Evolutionary conservation across 2,329 filamentous ascomycete species (phyloP), one percentile per base, ranked within the genome.

Genomic region (Falciphora oryzae): DNA sequence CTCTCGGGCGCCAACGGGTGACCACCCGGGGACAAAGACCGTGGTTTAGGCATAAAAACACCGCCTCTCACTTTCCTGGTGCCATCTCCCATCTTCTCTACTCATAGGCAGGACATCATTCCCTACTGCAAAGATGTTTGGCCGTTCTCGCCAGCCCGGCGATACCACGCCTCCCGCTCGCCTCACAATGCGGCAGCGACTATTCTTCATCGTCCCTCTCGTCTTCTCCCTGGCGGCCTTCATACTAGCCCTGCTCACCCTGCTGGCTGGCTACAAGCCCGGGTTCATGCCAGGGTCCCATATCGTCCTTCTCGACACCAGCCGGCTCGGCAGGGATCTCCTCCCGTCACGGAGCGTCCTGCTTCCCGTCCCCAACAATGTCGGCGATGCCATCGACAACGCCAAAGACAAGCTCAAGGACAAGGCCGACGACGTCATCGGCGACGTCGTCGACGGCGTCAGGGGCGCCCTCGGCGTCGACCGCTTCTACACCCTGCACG

Each of bases 251-350:
- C 73, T 78, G 64, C 65, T 79, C 28, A 71, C 72, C 16, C 72
- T 78, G 22, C 73, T 78, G 64, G 75, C 77, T 44, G 77, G 77
- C 58, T 75, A 75, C 25, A 75, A 74, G 10, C 71, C 74, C 7
- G 70, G 73, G 28, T 73, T 73, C 38, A 68, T 79, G 67, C 75
- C 78, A 50, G 73, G 76, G 14, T 77, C 75, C 65, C 75, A 78
- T 44, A 71, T 79, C 53, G 71, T 78, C 4, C 62, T 79, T 77
- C 73, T 80, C 66, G 79, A 80, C 71, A 77, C 77, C 65, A 78
- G 78, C 25, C 69, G 71, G 18, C 74, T 80, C 44, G 78, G 77
- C 32, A 73, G 76, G 57, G 73, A 77, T 62, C 71, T 78, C 25
- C 67, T 79, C 35, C 70, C 73, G 14, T 70, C 69, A 1, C 66